Conservation (phyloP, 805 yeast species). For the Wickerhamomyces alni region DNA sequence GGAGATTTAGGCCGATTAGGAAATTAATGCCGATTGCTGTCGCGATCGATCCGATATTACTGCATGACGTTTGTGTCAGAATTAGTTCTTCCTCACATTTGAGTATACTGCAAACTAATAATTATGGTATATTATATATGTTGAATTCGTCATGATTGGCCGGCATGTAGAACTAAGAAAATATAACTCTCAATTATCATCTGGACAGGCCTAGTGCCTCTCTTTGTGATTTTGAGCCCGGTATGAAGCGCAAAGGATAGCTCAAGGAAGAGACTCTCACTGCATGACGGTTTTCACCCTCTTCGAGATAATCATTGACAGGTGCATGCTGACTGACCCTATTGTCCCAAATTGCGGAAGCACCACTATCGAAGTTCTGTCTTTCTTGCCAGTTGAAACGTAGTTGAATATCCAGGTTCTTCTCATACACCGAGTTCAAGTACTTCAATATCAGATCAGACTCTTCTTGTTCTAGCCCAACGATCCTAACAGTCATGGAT, state of each 20-base stretch:
- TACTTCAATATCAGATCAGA: slow-evolving; percentile 38
- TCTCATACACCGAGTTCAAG: slow-evolving; percentile 38
- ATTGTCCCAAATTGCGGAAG: slow-evolving; percentile 59
- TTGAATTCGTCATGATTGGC: too few species aligned
- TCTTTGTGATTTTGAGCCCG: slow-evolving; percentile 45
- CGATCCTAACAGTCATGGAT: slow-evolving; percentile 39
- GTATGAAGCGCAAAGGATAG: slow-evolving; percentile 46
- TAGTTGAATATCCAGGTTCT: slow-evolving; percentile 49
- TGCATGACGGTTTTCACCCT: slow-evolving; percentile 59
- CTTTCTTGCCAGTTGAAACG: slow-evolving; percentile 46
- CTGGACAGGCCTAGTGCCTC: slow-evolving; percentile 36
- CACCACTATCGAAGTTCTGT: slow-evolving; percentile 30
- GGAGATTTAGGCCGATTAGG: too few species aligned
- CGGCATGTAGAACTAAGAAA: too few species aligned
- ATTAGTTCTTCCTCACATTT: too few species aligned
- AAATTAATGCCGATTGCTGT: too few species aligned
- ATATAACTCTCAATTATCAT: not conserved
- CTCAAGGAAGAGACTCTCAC: slow-evolving; percentile 50
- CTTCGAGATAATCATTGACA: slow-evolving; percentile 37
- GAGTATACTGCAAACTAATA: too few species aligned
- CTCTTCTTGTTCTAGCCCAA: slow-evolving; percentile 45
- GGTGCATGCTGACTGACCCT: slow-evolving; percentile 48
- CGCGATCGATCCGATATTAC: too few species aligned
- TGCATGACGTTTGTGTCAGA: too few species aligned
- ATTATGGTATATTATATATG: too few species aligned